A percentile compares a stretch with the other conserved stretches of the same genome.
Evolutionary conservation across 108 stramenopile genomes (phyloP).

Genomic region (Cyclotella sp.): DNA sequence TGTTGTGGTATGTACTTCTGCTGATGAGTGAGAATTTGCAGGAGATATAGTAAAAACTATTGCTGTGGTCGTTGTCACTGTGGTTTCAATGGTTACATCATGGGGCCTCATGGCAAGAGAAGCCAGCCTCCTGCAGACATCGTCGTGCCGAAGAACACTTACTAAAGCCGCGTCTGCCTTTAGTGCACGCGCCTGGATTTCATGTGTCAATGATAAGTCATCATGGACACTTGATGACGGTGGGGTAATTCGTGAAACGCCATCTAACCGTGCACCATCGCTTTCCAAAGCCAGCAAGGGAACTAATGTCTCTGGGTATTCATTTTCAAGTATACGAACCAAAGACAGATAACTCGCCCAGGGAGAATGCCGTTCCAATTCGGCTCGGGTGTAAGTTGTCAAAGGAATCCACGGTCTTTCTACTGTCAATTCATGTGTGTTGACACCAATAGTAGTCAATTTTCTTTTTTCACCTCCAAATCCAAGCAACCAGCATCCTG

Average conservation of each 20-base stretch:
- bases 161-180: slow-evolving; percentile 38
- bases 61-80: slow-evolving; percentile 12
- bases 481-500: background rate
- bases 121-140: slow-evolving; percentile 40
- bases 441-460: background rate
- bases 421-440: background rate
- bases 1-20: background rate
- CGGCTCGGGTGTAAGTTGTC: slow-evolving; percentile 47
- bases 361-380: slow-evolving; percentile 38
- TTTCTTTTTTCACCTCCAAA: background rate
- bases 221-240: background rate
- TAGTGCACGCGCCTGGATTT: background rate
- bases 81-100: slow-evolving; percentile 22
- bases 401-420: slow-evolving; percentile 47
- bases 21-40: background rate
- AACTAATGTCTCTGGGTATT: slow-evolving; percentile 33
- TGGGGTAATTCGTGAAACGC: background rate
- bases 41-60: background rate
- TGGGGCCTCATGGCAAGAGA: slow-evolving; percentile 57
- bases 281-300: background rate
- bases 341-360: slow-evolving; percentile 43
- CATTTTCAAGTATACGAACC: slow-evolving; percentile 31
- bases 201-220: background rate
- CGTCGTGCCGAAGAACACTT: slow-evolving; percentile 39
- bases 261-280: slow-evolving; percentile 1